Percentiles rank a stretch among this genome's conserved stretches.
These are phyloP conservation scores for Ophiostoma triangulosporum DNA, from an alignment of 2,329 filamentous ascomycete species.

Conservation along the genomic window DNA sequence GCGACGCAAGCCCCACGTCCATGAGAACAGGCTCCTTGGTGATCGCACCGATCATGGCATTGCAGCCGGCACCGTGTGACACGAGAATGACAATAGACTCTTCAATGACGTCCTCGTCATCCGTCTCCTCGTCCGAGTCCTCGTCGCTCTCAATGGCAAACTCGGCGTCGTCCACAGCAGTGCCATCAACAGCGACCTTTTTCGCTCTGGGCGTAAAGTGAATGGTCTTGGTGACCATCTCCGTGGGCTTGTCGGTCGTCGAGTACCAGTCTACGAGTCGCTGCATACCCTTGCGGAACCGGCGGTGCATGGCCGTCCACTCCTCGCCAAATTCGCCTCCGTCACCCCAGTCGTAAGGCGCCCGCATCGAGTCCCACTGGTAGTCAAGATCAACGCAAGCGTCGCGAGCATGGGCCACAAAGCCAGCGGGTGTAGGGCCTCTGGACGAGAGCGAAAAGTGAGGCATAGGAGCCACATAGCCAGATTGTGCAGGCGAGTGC, in stretches of 20 bases:
- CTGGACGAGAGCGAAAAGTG: slow-evolving; percentile 70
- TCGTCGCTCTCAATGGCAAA: slow-evolving; percentile 15
- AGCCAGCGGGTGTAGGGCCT: slow-evolving; percentile 73
- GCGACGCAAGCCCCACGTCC: slow-evolving; percentile 77
- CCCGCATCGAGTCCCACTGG: slow-evolving; percentile 85
- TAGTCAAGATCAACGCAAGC: slow-evolving; percentile 79
- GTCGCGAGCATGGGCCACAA: slow-evolving; percentile 81
- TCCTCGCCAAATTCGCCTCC: slow-evolving; percentile 85
- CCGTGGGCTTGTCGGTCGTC: slow-evolving; percentile 35
- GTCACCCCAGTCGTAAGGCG: slow-evolving; percentile 68
- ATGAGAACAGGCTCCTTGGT: slow-evolving; percentile 84
- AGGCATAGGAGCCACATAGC: slow-evolving; percentile 64
- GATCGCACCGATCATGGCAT: slow-evolving; percentile 83
- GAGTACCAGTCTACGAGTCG: slow-evolving; percentile 75
- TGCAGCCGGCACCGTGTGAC: slow-evolving; percentile 91
- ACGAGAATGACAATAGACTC: slow-evolving; percentile 77
- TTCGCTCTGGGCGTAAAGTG: slow-evolving; percentile 13
- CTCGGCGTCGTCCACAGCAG: slow-evolving; percentile 20
- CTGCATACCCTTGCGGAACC: slow-evolving; percentile 69
- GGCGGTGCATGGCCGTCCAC: slow-evolving; percentile 88
- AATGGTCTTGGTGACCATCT: slow-evolving; percentile 34
- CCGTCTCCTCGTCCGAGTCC: not conserved
- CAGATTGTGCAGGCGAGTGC: slow-evolving; percentile 17
- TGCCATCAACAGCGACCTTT: not conserved
- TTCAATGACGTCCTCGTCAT: slow-evolving; percentile 40